These are phyloP conservation scores for Castanea crenata DNA, from an alignment of 306 rosid genomes.

Conservation along the genomic window DNA sequence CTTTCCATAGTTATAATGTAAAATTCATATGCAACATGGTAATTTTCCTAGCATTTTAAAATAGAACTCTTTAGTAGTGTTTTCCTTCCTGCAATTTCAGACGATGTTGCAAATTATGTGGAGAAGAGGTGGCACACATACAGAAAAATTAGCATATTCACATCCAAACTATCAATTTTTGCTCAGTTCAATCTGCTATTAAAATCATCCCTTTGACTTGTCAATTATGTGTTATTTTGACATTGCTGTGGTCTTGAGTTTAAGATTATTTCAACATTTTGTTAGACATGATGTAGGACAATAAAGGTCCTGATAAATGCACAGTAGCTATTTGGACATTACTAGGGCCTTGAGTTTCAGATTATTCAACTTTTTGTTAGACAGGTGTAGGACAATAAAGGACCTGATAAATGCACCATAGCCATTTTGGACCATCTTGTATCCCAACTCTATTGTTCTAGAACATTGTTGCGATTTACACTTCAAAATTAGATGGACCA, in stretches of 20 bases:
- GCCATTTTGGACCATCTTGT: not conserved
- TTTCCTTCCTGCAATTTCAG: not conserved
- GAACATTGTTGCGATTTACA: not conserved
- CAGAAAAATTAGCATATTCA: not conserved
- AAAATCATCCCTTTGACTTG: too few species aligned
- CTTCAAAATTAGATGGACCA: not conserved
- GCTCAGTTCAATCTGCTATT: not conserved
- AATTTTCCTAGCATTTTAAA: not conserved
- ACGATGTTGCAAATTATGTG: not conserved
- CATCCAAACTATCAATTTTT: not conserved
- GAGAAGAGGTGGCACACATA: not conserved
- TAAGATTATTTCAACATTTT: not conserved
- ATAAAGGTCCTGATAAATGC: not conserved
- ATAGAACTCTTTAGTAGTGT: not conserved
- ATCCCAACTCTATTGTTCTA: not conserved
- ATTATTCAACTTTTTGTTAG: not conserved
- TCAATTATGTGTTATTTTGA: too few species aligned
- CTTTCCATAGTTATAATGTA: not conserved
- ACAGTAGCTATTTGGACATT: not conserved
- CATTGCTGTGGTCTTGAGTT: not conserved
- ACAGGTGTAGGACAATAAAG: too few species aligned
- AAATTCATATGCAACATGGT: not conserved
- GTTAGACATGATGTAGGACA: not conserved
- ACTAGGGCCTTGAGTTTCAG: not conserved
- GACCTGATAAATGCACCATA: not conserved